These are phyloP conservation scores for Middelhovenomyces tepae DNA, from an alignment of 805 yeast species.

Conservation along the genomic window DNA sequence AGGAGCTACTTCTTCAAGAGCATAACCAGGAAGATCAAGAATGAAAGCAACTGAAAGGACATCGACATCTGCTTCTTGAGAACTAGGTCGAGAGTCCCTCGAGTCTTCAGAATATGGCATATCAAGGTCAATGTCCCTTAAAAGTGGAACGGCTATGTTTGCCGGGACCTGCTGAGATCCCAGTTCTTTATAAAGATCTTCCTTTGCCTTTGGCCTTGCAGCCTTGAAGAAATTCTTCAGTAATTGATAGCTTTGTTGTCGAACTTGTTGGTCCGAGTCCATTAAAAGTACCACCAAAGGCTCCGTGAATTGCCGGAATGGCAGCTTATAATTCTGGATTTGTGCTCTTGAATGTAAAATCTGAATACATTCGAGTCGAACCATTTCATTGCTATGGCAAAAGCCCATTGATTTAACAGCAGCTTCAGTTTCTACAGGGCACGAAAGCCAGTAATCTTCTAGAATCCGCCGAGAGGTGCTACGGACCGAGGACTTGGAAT, in stretches of 20 bases:
- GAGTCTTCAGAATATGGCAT: constrained; percentile 1
- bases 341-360: constrained; percentile 21
- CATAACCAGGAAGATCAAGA: constrained; percentile 24
- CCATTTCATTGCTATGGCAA: constrained; percentile 14
- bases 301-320: constrained; percentile 28
- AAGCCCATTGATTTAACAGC: constrained; percentile 26
- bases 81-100: not conserved
- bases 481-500: constrained; percentile 18
- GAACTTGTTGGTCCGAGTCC: constrained; percentile 20
- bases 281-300: constrained; percentile 23
- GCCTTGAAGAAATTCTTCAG: constrained; percentile 33
- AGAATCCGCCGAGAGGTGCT: constrained; percentile 25
- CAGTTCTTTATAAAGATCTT: constrained; percentile 38
- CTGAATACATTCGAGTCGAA: constrained; percentile 19
- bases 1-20: constrained; percentile 33
- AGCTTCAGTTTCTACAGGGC: constrained; percentile 27
- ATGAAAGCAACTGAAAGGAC: constrained; percentile 15
- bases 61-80: not conserved
- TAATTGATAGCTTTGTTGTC: constrained; percentile 22
- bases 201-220: constrained; percentile 32
- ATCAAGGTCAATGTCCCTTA: constrained; percentile 27
- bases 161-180: constrained; percentile 27
- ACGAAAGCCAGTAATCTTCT: constrained; percentile 31
- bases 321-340: constrained; percentile 20
- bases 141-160: constrained; percentile 19